Conservation (phyloP, 306 rosid species). For the Crotalaria pallida region DNA sequence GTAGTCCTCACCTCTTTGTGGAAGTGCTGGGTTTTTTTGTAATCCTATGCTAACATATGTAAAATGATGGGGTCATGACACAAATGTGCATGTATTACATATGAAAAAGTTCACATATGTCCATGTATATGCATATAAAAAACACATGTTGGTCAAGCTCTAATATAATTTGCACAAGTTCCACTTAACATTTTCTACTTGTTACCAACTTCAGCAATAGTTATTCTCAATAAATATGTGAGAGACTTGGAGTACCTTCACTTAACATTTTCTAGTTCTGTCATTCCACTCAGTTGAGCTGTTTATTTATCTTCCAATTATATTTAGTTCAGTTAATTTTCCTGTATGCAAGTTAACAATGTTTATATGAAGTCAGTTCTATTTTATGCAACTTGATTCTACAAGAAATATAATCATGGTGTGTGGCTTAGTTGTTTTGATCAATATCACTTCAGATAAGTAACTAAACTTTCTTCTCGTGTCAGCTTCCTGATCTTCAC, state of each 20-base stretch:
- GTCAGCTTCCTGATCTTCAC: constrained; percentile 85
- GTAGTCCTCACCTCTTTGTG: neutral
- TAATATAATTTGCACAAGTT: neutral
- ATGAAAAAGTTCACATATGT: constrained; percentile 1
- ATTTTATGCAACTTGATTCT: neutral
- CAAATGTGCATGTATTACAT: neutral
- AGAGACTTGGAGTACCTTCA: neutral
- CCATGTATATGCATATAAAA: constrained; percentile 2
- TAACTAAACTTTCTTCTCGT: constrained; percentile 5
- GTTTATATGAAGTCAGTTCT: constrained; percentile 1
- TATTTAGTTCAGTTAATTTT: neutral
- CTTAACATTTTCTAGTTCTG: neutral
- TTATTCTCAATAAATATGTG: constrained; percentile 18
- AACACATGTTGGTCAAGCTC: neutral
- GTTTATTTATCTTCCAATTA: neutral
- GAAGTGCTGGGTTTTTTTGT: neutral
- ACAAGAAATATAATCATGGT: neutral
- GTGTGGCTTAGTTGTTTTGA: constrained; percentile 2
- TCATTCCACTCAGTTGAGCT: constrained; percentile 8
- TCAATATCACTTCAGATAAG: constrained; percentile 10
- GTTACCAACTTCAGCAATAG: constrained; percentile 1
- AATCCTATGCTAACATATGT: neutral
- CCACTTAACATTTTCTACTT: neutral
- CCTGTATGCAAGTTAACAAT: constrained; percentile 3
- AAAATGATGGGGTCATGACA: neutral